Percentiles rank a stretch among this genome's conserved stretches.
Conservation (phyloP, 2,329 filamentous ascomycete genomes). For the Sporothrix sp. region DNA sequence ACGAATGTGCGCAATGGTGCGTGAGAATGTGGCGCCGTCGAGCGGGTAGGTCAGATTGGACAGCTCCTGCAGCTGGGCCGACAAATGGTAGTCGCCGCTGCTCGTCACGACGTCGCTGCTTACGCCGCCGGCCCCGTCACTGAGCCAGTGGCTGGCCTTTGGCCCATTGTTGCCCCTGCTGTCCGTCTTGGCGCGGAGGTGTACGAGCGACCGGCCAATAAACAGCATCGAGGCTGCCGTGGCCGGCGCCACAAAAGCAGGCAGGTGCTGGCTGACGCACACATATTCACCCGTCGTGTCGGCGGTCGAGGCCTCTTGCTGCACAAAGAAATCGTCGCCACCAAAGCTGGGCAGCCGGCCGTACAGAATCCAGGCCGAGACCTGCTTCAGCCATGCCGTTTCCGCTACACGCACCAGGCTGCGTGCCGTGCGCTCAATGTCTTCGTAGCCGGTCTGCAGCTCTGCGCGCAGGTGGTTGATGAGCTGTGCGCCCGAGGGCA, state of each 20-base stretch:
- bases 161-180: constrained; percentile 3
- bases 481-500: constrained; percentile 58
- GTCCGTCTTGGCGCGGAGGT: constrained; percentile 41
- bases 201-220: constrained; percentile 79
- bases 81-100: constrained; percentile 31
- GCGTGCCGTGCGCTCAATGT: constrained; percentile 68
- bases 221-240: constrained; percentile 81
- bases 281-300: constrained; percentile 41
- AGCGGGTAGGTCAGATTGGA: constrained; percentile 63
- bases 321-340: constrained; percentile 78
- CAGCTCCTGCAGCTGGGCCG: constrained; percentile 59
- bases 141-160: constrained; percentile 13
- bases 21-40: constrained; percentile 58
- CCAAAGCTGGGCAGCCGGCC: constrained; percentile 72
- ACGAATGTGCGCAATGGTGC: constrained; percentile 65
- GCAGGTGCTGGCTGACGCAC: constrained; percentile 52
- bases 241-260: constrained; percentile 64
- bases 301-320: constrained; percentile 32
- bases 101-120: constrained; percentile 36
- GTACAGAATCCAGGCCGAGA: constrained; percentile 85
- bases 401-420: constrained; percentile 71
- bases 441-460: constrained; percentile 77
- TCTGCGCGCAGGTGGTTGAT: constrained; percentile 69
- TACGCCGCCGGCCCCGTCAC: neutral
- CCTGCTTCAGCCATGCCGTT: constrained; percentile 81